Percentiles rank a stretch among this genome's conserved stretches.
Evolutionary conservation across 441 rosid genomes (phyloP).

Genomic region (Cnidoscolus chayamansa): DNA sequence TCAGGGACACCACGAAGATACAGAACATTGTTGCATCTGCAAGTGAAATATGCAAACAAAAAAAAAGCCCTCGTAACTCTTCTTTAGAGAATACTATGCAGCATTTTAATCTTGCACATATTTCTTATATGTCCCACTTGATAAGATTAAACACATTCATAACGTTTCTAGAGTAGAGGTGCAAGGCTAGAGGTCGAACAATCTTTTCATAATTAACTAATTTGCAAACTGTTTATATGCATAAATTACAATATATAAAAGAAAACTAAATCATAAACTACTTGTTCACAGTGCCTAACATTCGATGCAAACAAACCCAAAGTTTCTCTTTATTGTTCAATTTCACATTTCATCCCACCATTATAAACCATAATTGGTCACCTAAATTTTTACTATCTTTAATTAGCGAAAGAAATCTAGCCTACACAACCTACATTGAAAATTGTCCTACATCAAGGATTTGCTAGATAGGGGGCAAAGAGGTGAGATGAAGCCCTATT

Average conservation of each 20-base stretch:
- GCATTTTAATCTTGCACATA: background rate
- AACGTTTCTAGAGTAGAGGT: background rate
- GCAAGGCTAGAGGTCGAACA: background rate
- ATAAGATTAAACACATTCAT: background rate
- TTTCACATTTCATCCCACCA: no score
- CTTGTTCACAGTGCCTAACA: no score
- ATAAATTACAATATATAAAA: background rate
- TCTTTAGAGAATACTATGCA: background rate
- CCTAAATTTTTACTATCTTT: no score
- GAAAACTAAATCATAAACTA: background rate
- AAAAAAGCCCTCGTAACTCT: background rate
- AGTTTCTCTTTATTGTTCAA: no score
- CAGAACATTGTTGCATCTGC: slow-evolving; percentile 83
- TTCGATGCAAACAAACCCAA: no score
- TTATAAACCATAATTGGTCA: no score
- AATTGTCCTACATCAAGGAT: no score
- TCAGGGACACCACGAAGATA: slow-evolving; percentile 76
- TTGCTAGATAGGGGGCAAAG: no score
- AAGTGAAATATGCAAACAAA: background rate
- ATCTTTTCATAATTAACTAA: background rate
- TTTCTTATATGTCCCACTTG: background rate
- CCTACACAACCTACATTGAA: no score
- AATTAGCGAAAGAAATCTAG: no score
- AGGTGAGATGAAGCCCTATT: no score
- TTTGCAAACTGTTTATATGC: background rate